Evolutionary conservation across 805 yeast species (phyloP), one percentile per base, ranked within the genome.

Genomic region (Barnettozyma sucrosica): DNA sequence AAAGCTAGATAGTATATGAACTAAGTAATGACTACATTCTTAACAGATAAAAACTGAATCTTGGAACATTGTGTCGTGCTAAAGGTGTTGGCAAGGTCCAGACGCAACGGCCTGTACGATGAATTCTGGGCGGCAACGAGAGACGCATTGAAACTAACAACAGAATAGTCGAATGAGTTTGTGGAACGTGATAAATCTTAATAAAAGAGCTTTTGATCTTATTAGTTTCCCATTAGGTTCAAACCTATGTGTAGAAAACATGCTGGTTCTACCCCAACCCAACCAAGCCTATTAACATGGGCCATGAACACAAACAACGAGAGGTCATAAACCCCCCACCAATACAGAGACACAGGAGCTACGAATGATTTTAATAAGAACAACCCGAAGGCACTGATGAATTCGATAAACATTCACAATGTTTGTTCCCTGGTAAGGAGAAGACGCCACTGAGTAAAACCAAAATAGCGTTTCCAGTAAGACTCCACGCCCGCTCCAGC

Each of bases 341-440:
- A 25, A 25, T 13, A 25, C 28, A 25, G 11, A 25, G 25, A 23
- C 8, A 23, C 25, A 23, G n/a, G n/a, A n/a, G 25, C 25, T 23
- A 23, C 25, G 8, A 23, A 23, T 8, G 8, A 28, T 13, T 28
- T 11, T 3, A 38, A 20, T 38, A 24, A 9, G 16, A 14, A 18
- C 3, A n/a, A 5, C 41, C 25, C 25, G 26, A 21, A 38, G 41
- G 28, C 13, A 3, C 19, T 20, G 3, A 20, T 28, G 16, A 16
- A 42, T 16, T 16, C 33, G 32, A 32, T 32, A 41, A 7, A 36
- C 21, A 19, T 26, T 42, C 45, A 18, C 23, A 44, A 47, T 65
- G 67, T 65, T 42, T 49, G 60, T 51, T 57, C 55, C 66, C 64
- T 63, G 68, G 68, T 65, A 64, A 65, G 68, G 68, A 65, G 65